Evolutionary conservation across 2,329 filamentous ascomycete genomes (phyloP), one percentile per base, ranked within the genome.

Genomic region (Calonectria multiphialidica): DNA sequence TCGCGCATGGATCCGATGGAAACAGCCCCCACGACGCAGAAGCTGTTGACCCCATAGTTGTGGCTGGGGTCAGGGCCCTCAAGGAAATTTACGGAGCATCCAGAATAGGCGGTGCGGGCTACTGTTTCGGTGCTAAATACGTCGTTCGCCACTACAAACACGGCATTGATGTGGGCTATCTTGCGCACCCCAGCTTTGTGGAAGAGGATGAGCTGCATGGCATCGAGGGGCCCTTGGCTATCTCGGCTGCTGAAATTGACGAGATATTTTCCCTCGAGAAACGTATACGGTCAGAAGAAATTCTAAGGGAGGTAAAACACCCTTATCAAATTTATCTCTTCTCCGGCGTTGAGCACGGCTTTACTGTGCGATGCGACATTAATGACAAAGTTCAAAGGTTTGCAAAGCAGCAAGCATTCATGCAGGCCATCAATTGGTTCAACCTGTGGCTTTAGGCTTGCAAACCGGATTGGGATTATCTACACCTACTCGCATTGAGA

Each of bases 291-390:
- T 90, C 89, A 10, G 92, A 94, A 82, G 87, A 84, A 16, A 91
- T 91, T 72, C 87, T 94, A 45, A 65, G 68, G 9, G 86, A 91
- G 80, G 85, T 85, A 4, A 87, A 87, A 25, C 83, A 87, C 59
- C 90, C 90, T 25, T 97, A 94, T 84, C 94, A 97, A 85, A 93
- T 97, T 82, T 94, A 89, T 82, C 86, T 97, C 12, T 97, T 90
- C 87, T 91, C 90, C 3, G 90, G 90, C 65, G 91, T 94, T 35
- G 83, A 84, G 68, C 95, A 97, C 82, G 95, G 95, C 0, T 97
- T 97, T 79, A 88, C 92, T 10, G 91, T 95, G 2, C 90, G 94
- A 68, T 88, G 87, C 37, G 93, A 96, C 80, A 79, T 73, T 87
- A 91, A 74, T 87, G 37, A 64, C 12, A 88, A 87, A 81, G 74